A percentile compares a stretch with the other conserved stretches of the same genome.
Conservation (phyloP, 1,284 basidiomycete genomes). For the Pseudomicrostroma phylloplanum region DNA sequence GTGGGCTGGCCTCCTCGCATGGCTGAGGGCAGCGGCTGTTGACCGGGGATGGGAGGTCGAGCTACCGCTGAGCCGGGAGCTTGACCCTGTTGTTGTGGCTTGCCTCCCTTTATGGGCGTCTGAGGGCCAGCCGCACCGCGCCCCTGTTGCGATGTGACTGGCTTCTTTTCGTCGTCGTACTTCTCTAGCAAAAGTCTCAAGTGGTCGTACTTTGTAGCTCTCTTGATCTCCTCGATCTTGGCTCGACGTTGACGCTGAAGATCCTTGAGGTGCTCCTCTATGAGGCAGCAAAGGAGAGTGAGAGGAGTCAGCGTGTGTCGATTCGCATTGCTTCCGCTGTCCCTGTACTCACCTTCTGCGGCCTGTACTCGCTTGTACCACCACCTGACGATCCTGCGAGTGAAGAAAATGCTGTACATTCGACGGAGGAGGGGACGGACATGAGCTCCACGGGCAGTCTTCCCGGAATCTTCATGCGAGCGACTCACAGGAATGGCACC, state of each 20-base stretch:
- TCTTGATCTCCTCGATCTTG: constrained; percentile 93
- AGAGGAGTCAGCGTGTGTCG: not conserved
- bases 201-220: constrained; percentile 89
- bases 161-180: constrained; percentile 63
- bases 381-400: constrained; percentile 72
- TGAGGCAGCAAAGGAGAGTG: not conserved
- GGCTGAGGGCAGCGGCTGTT: not conserved
- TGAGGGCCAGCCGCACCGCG: not conserved
- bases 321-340: not conserved
- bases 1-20: not conserved
- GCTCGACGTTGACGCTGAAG: constrained; percentile 73
- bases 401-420: constrained; percentile 65
- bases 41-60: not conserved
- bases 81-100: not conserved
- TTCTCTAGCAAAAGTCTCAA: constrained; percentile 82
- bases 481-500: constrained; percentile 20
- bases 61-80: constrained; percentile 1
- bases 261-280: constrained; percentile 68
- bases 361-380: constrained; percentile 80
- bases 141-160: constrained; percentile 11
- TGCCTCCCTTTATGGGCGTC: constrained; percentile 7
- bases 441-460: not conserved
- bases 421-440: not conserved
- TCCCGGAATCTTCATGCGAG: no score
- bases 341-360: constrained; percentile 57